phyloP scores from a whole-genome alignment of 2,329 filamentous ascomycete genomes.

The Rachicladosporium sp. region DNA sequence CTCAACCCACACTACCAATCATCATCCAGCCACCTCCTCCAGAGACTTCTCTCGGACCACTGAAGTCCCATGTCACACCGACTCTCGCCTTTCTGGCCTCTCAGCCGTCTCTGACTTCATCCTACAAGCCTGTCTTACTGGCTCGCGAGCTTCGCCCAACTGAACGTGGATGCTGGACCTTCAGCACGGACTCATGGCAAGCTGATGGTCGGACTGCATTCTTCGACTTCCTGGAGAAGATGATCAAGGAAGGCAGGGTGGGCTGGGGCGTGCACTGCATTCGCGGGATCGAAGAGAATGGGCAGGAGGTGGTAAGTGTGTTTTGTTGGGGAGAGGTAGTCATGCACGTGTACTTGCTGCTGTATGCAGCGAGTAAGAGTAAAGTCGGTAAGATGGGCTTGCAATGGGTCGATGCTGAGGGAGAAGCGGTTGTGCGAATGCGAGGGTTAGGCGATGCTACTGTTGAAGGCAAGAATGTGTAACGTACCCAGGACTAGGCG shows the following conservation, averaged over 20 bases:
- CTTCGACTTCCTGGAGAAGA: constrained; percentile 51
- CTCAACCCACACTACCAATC: not conserved
- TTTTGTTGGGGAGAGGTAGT: constrained; percentile 70
- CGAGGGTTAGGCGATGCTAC: constrained; percentile 4
- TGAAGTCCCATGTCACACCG: constrained; percentile 20
- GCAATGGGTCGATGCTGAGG: constrained; percentile 55
- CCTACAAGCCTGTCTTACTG: constrained; percentile 26
- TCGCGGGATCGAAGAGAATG: constrained; percentile 20
- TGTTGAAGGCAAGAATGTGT: too few species aligned
- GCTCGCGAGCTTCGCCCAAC: constrained; percentile 40
- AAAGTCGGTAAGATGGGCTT: constrained; percentile 45
- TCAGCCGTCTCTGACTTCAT: constrained; percentile 12
- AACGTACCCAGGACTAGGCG: too few species aligned
- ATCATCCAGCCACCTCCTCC: constrained; percentile 16
- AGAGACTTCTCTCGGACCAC: constrained; percentile 9
- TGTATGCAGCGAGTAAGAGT: constrained; percentile 60
- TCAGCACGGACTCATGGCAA: constrained; percentile 48
- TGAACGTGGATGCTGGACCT: constrained; percentile 68
- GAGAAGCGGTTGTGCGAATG: constrained; percentile 44
- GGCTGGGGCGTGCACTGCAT: constrained; percentile 56
- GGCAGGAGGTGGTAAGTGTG: constrained; percentile 40
- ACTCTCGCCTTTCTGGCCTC: constrained; percentile 19
- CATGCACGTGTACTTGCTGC: constrained; percentile 59
- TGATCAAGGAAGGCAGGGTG: constrained; percentile 45
- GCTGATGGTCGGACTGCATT: constrained; percentile 36